A percentile compares a stretch with the other conserved stretches of the same genome.
phyloP scores from a whole-genome alignment of 805 yeast species.

The Kuraishia molischiana region DNA sequence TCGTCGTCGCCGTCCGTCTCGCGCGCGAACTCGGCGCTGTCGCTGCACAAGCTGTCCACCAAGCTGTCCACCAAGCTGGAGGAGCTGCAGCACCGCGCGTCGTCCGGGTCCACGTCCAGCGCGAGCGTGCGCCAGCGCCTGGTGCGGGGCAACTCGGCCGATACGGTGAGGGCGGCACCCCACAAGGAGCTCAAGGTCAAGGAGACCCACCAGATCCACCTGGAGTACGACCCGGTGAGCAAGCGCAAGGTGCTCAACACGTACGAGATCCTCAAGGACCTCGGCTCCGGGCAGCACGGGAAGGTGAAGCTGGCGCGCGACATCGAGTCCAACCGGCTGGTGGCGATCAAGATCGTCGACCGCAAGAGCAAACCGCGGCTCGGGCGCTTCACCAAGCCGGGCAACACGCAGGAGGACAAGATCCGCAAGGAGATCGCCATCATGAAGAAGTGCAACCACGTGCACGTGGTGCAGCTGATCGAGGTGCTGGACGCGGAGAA shows the following conservation, averaged over 20 bases:
- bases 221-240: conserved; percentile 84
- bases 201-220: conserved; percentile 69
- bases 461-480: conserved; percentile 78
- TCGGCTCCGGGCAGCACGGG: conserved; percentile 98
- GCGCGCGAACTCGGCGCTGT: neutral
- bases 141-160: neutral
- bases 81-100: neutral
- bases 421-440: conserved; percentile 85
- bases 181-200: conserved; percentile 34
- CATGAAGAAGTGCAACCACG: conserved; percentile 86
- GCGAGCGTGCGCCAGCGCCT: neutral
- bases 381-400: conserved; percentile 26
- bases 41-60: conserved; percentile 1
- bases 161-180: neutral
- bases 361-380: conserved; percentile 50
- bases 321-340: conserved; percentile 47
- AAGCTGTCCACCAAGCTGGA: neutral
- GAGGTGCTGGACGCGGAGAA: conserved; percentile 84
- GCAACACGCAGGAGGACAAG: conserved; percentile 48
- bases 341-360: conserved; percentile 92
- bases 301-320: conserved; percentile 88
- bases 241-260: conserved; percentile 77
- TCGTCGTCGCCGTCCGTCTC: conserved; percentile 1
- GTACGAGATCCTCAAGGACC: conserved; percentile 77
- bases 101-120: neutral